Evolutionary conservation across 129 eudicot species (phyloP).

Genomic region (Chrysanthemum makinoi): DNA sequence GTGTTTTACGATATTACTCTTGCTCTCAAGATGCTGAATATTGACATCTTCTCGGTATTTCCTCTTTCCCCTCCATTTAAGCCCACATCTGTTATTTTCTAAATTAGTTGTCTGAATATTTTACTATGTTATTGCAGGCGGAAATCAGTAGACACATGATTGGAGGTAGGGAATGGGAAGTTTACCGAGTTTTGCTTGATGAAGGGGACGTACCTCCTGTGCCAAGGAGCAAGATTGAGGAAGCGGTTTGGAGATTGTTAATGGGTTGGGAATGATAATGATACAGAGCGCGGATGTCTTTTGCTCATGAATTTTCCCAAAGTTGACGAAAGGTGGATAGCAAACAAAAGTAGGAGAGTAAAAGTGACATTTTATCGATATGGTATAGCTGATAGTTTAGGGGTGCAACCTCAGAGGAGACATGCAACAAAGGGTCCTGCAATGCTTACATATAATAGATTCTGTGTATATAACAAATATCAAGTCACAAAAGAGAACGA

Average conservation of each 20-base stretch:
- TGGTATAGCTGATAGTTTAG: constrained; percentile 3
- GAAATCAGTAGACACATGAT: constrained; percentile 75
- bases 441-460: constrained; percentile 9
- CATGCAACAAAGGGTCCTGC: constrained; percentile 14
- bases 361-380: constrained; percentile 19
- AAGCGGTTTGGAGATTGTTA: constrained; percentile 76
- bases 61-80: constrained; percentile 11
- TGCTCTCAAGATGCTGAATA: constrained; percentile 81
- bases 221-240: constrained; percentile 60
- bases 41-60: constrained; percentile 70
- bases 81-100: not conserved
- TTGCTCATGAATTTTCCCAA: not conserved
- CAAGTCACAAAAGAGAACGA: constrained; percentile 16
- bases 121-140: constrained; percentile 47
- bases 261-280: constrained; percentile 65
- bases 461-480: constrained; percentile 18
- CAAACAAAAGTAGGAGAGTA: constrained; percentile 25
- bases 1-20: constrained; percentile 87
- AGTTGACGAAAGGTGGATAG: constrained; percentile 21
- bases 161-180: constrained; percentile 87
- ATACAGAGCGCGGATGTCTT: constrained; percentile 12
- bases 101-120: not conserved
- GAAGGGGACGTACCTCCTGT: constrained; percentile 60
- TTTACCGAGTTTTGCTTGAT: constrained; percentile 77
- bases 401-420: constrained; percentile 14